Base-by-base conservation (phyloP, 768 basidiomycete species). In the Mycena chlorophos region DNA sequence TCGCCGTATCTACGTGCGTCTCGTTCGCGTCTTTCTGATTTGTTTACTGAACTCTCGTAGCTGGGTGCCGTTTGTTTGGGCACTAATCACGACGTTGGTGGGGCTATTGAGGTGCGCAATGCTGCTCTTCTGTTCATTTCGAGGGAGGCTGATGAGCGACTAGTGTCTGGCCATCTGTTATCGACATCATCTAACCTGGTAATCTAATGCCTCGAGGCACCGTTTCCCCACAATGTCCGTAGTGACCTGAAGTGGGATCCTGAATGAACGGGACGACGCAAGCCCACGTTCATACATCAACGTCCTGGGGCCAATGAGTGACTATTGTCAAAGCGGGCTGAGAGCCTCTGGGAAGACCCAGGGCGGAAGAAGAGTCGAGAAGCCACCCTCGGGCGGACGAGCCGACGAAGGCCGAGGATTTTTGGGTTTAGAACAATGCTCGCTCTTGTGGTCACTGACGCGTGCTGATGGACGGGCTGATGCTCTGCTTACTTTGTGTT, bases 1-100 rank as follows among this genome's bases (percentile, higher is more conserved):
- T 77, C 45, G 72, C 78, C 51, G 78, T 83, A 76, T 81, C 79
- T 20, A 81, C 80, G 76, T 81, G 62, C 37, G 77, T 66, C 20
- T 52, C 22, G 12, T 39, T 54, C 45, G 22, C 50, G 4, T 29
- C 22, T 61, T 30, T 16, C 23, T 16, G 22, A 43, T n/a, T 2
- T 30, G 14, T 10, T 10, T 37, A n/a, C 34, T 37, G 34, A 37
- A 10, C n/a, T 37, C 12, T n/a, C 13, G 46, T 30, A 66, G 62
- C 22, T 66, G 65, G 65, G 57, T 66, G 28, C 65, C 65, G 1
- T 64, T 66, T 43, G 19, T 66, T 25, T 66, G 62, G 62, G 58
- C 63, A 1, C 34, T 63, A 2, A 61, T 65, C 29, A 55, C 49
- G 22, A 60, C 61, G 8, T 47, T 63, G 34, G 40, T 65, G 14